Evolutionary conservation across 169 alveolate species (phyloP), one percentile per base, ranked within the genome.

Genomic region (Cryptosporidium xiaoi): DNA sequence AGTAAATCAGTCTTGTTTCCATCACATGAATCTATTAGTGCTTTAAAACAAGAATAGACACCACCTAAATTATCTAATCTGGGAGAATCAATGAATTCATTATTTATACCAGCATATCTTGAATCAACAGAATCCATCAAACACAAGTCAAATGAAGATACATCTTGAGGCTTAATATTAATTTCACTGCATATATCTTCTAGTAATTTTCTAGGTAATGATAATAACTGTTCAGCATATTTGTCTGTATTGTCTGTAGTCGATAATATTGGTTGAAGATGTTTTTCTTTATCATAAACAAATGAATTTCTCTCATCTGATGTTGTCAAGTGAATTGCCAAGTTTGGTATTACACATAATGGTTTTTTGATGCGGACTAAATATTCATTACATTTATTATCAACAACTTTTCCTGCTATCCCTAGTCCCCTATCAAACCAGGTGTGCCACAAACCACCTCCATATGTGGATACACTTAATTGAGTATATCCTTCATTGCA

Each of bases 401-500:
- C 94, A 8, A 97, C 93, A 24, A 98, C 97, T 90, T 96, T 94
- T 20, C 99, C 99, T 20, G 99, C 99, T 8, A 97, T 56, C 12
- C 99, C 97, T 16, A 98, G 91, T 77, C 97, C 99, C 83, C 99
- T 94, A 65, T 98, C 99, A 90, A 98, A 93, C 99, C 99, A 98
- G 10, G 99, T 96, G 66, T 97, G 97, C 99, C 99, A 98, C 20
- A 98, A 92, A 13, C 99, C 99, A 13, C 99, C 98, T 3, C 99
- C 99, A 92, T 97, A 97, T 27, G 95, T 90, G 65, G 94, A 93
- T 13, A 97, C 96, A 69, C 96, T 94, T 29, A 96, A 90, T 93
- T 97, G 93, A 67, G 93, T 87, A 62, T 90, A 90, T 24, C 96
- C 96, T 69, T 95, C 95, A 55, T 93, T 91, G 51, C 92, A 93